Evolutionary conservation across 495 filamentous ascomycete genomes (phyloP), one percentile per base, ranked within the genome.

Genomic region (Darksidea phi): DNA sequence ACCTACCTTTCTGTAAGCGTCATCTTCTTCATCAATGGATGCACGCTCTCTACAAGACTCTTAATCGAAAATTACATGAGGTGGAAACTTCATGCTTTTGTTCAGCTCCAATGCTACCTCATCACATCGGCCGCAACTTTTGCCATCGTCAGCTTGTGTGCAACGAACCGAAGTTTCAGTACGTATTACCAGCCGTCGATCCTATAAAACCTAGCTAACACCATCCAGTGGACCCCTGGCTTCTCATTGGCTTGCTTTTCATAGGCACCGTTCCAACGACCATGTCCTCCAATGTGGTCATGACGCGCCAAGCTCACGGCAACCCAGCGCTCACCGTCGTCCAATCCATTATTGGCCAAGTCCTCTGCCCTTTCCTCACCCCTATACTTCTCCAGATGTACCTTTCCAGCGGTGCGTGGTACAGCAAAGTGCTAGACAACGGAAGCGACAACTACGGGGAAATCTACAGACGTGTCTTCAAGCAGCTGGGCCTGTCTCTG

Each of bases 11-110:
- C 61, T 47, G 71, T 77, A 13, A 59, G 68, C 23, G 57, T 77
- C 32, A 77, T 77, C 51, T 77, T 77, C 61, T 71, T 77, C 62
- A 68, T 75, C 32, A 78, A 73, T 6, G 76, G 76, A 5, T 74
- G 74, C 55, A 77, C 74, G 0, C 62, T 78, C 0, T 65, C 75
- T 3, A 75, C 74, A 0, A 43, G 61, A 8, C 41, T 71, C 4
- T 69, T 78, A 5, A 15, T 75, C 25, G 61, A 73, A 17, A 75
- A 76, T 61, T 74, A 72, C 59, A 54, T 51, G 21, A 61, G 73
- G 21, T 77, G 74, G 75, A 72, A 71, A 42, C 18, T 77, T 0
- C 75, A 76, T 49, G 34, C 74, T 4, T 78, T 74, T 46, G 69
- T 75, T 6, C 75, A 78, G 57, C 37, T 72, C 17, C 75, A 76